phyloP scores from a whole-genome alignment of 2,329 filamentous ascomycete species.

The Boeremia lycopersici region DNA sequence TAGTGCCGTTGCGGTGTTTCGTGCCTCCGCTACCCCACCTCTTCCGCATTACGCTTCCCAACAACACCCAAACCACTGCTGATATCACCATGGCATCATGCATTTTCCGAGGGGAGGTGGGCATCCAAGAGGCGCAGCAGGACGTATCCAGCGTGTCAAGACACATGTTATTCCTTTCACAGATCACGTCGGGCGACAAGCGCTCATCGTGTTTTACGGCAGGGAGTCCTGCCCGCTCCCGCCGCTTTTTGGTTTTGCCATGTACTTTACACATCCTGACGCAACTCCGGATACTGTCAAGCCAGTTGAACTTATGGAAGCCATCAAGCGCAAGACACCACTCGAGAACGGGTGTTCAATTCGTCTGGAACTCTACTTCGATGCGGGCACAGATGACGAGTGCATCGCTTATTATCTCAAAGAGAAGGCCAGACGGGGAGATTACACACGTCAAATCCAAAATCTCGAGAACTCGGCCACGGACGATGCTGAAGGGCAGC shows the following conservation, averaged over 20 bases:
- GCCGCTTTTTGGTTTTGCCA: slow-evolving; percentile 17
- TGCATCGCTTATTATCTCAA: slow-evolving; percentile 14
- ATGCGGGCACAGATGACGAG: slow-evolving; percentile 2
- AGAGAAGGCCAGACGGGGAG: slow-evolving; percentile 14
- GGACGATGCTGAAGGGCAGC: slow-evolving; percentile 15
- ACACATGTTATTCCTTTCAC: slow-evolving; percentile 19
- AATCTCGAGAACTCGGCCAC: slow-evolving; percentile 13
- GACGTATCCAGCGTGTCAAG: slow-evolving; percentile 17
- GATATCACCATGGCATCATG: slow-evolving; percentile 12
- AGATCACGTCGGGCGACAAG: slow-evolving; percentile 14
- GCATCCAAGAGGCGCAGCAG: background rate
- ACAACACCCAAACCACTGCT: slow-evolving; percentile 4
- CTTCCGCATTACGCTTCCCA: slow-evolving; percentile 4
- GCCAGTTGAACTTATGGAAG: slow-evolving; percentile 14
- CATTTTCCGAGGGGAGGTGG: slow-evolving; percentile 7
- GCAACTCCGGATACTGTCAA: slow-evolving; percentile 13
- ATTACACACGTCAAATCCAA: slow-evolving; percentile 14
- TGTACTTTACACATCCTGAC: slow-evolving; percentile 20
- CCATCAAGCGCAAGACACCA: slow-evolving; percentile 12
- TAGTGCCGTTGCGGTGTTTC: too few species aligned
- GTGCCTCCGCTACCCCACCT: slow-evolving; percentile 4
- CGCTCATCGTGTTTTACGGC: slow-evolving; percentile 15
- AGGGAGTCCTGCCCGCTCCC: slow-evolving; percentile 16
- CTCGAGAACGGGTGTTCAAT: slow-evolving; percentile 6
- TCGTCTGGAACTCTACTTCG: slow-evolving; percentile 13